phyloP scores from a whole-genome alignment of 208 protist species.

The Tritrichomonas musculus region DNA sequence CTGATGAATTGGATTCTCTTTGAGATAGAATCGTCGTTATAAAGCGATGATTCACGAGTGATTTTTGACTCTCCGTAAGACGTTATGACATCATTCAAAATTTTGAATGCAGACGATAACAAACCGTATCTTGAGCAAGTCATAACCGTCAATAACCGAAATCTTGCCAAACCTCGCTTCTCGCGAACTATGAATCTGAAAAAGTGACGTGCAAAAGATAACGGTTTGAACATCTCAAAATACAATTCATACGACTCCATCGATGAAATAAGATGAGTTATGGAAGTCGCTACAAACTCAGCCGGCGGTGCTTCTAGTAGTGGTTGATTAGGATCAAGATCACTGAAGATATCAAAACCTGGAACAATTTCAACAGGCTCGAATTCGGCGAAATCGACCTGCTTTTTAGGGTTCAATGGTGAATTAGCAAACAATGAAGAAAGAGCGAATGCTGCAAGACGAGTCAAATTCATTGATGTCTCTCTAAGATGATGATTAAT shows the following conservation, averaged over 20 bases:
- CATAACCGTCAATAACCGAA: neutral
- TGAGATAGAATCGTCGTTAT: neutral
- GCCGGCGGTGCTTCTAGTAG: neutral
- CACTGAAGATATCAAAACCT: neutral
- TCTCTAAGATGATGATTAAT: no score
- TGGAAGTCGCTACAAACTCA: neutral
- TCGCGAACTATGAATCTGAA: constrained; percentile 13
- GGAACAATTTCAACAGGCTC: constrained; percentile 23
- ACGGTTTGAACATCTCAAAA: constrained; percentile 20
- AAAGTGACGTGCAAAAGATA: neutral
- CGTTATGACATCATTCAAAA: neutral
- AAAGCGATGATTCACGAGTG: neutral
- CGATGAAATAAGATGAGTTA: neutral
- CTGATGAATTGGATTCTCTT: neutral
- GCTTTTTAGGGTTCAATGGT: neutral
- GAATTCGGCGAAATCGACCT: neutral
- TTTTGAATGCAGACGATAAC: neutral
- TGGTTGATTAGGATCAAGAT: constrained; percentile 2
- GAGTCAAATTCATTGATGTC: neutral
- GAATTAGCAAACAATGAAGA: neutral
- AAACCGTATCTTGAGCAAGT: neutral
- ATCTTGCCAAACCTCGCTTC: neutral
- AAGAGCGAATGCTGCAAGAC: neutral
- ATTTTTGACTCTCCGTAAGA: neutral
- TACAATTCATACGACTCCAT: constrained; percentile 4